Evolutionary conservation across 225 moss, liverwort and hornwort species (phyloP).

Genomic region (Anthoceros angustus): DNA sequence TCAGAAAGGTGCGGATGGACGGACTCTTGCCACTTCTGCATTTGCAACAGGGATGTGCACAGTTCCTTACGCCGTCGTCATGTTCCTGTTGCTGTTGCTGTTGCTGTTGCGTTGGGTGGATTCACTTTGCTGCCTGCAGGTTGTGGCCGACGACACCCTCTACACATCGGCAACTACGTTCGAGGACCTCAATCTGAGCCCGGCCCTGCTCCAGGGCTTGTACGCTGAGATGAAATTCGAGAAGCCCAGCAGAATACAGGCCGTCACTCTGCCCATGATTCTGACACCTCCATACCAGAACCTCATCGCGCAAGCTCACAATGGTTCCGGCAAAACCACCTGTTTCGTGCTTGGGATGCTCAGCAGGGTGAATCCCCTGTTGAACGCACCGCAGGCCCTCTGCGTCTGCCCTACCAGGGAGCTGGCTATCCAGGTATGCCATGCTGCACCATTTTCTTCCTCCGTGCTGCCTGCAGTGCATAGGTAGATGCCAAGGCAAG

Average conservation of each 20-base stretch:
- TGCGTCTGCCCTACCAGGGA: conserved; percentile 98
- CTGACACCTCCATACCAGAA: conserved; percentile 60
- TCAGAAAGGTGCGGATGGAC: too few species aligned
- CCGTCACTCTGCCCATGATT: conserved; percentile 87
- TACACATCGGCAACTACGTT: conserved; percentile 75
- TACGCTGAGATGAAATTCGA: conserved; percentile 97
- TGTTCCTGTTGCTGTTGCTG: too few species aligned
- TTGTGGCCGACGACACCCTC: conserved; percentile 30
- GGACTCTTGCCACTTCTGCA: too few species aligned
- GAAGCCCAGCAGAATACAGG: conserved; percentile 92
- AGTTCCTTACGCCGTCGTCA: too few species aligned
- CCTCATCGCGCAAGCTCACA: conserved; percentile 93
- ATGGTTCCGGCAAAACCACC: conserved; percentile 93
- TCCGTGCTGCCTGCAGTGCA: neutral
- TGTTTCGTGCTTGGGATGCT: conserved; percentile 98
- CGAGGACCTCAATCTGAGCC: conserved; percentile 67
- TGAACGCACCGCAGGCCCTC: conserved; percentile 79
- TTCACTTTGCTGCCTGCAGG: too few species aligned
- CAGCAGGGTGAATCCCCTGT: conserved; percentile 62
- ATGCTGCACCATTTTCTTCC: too few species aligned
- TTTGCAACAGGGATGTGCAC: too few species aligned
- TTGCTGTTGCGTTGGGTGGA: too few species aligned
- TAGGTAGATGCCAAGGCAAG: neutral
- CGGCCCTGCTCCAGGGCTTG: conserved; percentile 51
- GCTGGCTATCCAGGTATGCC: conserved; percentile 75